A percentile compares a stretch with the other conserved stretches of the same genome.
Evolutionary conservation across 257 asterid species (phyloP).

Genomic region (Penstemon barbatus): DNA sequence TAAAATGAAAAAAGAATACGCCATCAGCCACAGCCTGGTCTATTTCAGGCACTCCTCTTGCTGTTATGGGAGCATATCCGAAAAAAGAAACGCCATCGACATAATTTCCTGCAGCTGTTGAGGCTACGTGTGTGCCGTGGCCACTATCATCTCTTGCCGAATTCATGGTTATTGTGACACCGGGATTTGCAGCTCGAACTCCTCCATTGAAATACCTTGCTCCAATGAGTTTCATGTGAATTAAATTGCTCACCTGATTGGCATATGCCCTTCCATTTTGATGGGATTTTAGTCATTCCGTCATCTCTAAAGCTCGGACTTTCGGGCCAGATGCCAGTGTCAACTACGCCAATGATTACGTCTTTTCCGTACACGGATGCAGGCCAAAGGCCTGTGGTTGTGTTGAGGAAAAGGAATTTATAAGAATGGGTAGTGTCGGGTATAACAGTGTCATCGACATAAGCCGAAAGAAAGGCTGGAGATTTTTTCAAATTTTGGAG

Average conservation of each 20-base stretch:
- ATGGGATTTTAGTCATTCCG: constrained; percentile 37
- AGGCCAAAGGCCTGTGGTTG: constrained; percentile 43
- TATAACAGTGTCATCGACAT: constrained; percentile 1
- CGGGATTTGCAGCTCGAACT: constrained; percentile 22
- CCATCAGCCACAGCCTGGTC: too few relatives aligned
- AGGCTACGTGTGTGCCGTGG: constrained; percentile 33
- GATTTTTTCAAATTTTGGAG: constrained; percentile 25
- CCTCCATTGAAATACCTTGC: constrained; percentile 35
- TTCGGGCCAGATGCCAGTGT: constrained; percentile 48
- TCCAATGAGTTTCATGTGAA: constrained; percentile 40
- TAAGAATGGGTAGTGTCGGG: constrained; percentile 33
- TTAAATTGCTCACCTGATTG: constrained; percentile 33
- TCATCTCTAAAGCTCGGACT: constrained; percentile 42
- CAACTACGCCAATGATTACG: constrained; percentile 43
- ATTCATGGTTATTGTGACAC: not conserved
- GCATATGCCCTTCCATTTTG: constrained; percentile 41
- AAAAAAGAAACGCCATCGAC: constrained; percentile 26
- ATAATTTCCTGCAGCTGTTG: constrained; percentile 35
- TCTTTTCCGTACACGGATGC: constrained; percentile 41
- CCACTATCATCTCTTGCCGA: constrained; percentile 33
- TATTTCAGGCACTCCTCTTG: constrained; percentile 29
- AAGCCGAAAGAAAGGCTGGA: constrained; percentile 29
- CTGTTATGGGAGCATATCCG: constrained; percentile 30
- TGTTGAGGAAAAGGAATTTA: constrained; percentile 32
- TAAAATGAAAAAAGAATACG: too few relatives aligned